A percentile compares a stretch with the other conserved stretches of the same genome.
Evolutionary conservation across 139 green algal species (phyloP).

Genomic region (Haematococcus lacustris): DNA sequence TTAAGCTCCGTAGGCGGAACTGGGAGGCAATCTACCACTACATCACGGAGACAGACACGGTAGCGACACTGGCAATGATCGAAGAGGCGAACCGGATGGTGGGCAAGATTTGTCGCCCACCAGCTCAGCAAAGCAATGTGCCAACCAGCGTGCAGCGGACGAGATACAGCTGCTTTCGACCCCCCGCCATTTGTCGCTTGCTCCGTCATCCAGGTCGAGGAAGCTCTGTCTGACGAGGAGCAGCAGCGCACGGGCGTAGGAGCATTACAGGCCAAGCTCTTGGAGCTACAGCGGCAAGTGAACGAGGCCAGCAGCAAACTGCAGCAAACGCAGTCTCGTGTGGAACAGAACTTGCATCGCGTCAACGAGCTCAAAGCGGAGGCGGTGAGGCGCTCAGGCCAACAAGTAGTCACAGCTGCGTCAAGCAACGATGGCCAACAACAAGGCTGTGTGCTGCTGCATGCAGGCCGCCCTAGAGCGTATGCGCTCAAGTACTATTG

Average conservation of each 20-base stretch:
- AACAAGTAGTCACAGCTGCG: too few relatives aligned
- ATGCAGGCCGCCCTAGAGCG: constrained; percentile 14
- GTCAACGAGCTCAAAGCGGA: constrained; percentile 70
- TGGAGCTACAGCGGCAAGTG: constrained; percentile 33
- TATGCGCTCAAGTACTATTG: too few relatives aligned
- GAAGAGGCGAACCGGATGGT: constrained; percentile 73
- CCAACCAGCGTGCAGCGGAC: too few relatives aligned
- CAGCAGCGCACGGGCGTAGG: constrained; percentile 44
- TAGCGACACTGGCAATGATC: constrained; percentile 63
- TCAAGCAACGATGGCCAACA: too few relatives aligned
- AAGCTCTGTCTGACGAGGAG: constrained; percentile 53
- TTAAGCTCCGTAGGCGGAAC: constrained; percentile 50
- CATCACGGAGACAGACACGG: constrained; percentile 57
- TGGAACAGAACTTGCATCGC: constrained; percentile 63
- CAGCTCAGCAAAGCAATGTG: too few relatives aligned
- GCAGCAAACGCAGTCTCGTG: constrained; percentile 36
- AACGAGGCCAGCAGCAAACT: constrained; percentile 40
- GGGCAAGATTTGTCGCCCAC: neutral
- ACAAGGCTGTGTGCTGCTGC: neutral
- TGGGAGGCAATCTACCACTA: constrained; percentile 77
- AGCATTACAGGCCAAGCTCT: constrained; percentile 58
- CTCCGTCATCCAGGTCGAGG: constrained; percentile 59
- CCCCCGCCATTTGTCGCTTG: too few relatives aligned
- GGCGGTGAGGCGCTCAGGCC: constrained; percentile 37
- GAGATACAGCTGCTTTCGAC: too few relatives aligned